Evolutionary conservation across 805 yeast species (phyloP).

Genomic region (Ogataea siamensis): DNA sequence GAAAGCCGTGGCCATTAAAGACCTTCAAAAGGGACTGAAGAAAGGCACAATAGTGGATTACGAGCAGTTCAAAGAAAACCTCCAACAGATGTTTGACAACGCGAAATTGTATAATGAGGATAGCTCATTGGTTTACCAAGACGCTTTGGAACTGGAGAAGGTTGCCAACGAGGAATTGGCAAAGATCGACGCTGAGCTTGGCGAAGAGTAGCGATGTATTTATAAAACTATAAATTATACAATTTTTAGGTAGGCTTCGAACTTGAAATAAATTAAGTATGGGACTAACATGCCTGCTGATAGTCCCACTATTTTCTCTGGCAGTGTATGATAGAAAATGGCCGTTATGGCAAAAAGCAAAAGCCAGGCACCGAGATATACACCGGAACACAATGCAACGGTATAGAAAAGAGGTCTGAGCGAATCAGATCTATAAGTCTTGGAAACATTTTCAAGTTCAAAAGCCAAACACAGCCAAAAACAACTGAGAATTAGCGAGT

Average conservation of each 20-base stretch:
- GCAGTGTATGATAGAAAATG: constrained; percentile 47
- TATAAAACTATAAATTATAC: constrained; percentile 11
- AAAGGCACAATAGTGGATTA: constrained; percentile 35
- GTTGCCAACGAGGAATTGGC: constrained; percentile 28
- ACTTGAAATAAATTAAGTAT: constrained; percentile 24
- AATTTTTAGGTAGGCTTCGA: constrained; percentile 11
- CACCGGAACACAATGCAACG: not conserved
- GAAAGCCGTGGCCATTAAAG: constrained; percentile 58
- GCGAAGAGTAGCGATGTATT: constrained; percentile 5
- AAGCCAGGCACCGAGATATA: constrained; percentile 37
- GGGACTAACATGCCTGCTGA: constrained; percentile 38
- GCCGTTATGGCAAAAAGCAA: constrained; percentile 42
- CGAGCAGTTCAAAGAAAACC: constrained; percentile 49
- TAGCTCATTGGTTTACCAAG: constrained; percentile 60
- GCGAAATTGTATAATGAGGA: constrained; percentile 71
- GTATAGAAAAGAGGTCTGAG: not conserved
- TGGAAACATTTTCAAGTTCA: constrained; percentile 22
- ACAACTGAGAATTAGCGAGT: constrained; percentile 37
- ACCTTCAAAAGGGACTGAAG: constrained; percentile 49
- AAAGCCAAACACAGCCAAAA: constrained; percentile 30
- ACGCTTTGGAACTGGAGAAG: constrained; percentile 49
- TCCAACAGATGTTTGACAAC: constrained; percentile 58
- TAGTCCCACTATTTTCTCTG: constrained; percentile 46
- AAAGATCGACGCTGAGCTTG: constrained; percentile 13
- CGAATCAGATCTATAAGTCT: constrained; percentile 11